Base-by-base conservation (phyloP, 2,329 filamentous ascomycete species). In the Fonsecaea multimorphosa region DNA sequence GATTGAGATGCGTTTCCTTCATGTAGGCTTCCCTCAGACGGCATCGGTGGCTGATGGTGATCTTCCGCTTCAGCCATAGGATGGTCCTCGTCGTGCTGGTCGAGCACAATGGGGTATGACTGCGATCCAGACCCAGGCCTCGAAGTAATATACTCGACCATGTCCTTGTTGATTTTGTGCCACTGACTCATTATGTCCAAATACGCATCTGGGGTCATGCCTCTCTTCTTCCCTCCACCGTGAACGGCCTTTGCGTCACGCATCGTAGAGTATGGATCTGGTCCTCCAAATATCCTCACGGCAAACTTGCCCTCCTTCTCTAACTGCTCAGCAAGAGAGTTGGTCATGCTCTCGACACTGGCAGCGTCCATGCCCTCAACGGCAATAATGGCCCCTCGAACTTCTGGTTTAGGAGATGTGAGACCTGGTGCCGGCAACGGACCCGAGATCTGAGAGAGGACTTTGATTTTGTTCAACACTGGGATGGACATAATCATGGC, bases 331-430 rank as follows among this genome's bases (percentile, higher is more conserved):
- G 80, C 83, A 73, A 96, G 81, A 71, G 88, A 89, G 36, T 83
- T 82, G 61, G 90, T 84, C 22, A 97, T 86, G 19, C 86, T 84
- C 2, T 83, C 79, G 2, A 91, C 88, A 3, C 91, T 86, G 9
- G 85, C 82, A 1, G 80, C 76, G 64, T 89, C 85, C 19, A 89
- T 84, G 0, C 93, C 93, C 77, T 98, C 94, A 31, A 98, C 81
- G 0, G 91, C 90, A 68, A 98, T 89, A 40, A 97, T 85, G 0
- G 91, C 86, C 0, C 94, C 93, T n/a, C 93, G 86, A 6, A 82
- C 80, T 71, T 72, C 81, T 78, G 65, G 78, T 75, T 27, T 73
- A 59, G 59, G 77, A 63, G 72, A 76, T 71, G 38, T 72, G 60
- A 51, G 66, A 4, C 75, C 73, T 0, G 79, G 73, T 16, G 79